Evolutionary conservation across 129 eudicot genomes (phyloP), one percentile per base, ranked within the genome.

Genomic region (Centaurea solstitialis): DNA sequence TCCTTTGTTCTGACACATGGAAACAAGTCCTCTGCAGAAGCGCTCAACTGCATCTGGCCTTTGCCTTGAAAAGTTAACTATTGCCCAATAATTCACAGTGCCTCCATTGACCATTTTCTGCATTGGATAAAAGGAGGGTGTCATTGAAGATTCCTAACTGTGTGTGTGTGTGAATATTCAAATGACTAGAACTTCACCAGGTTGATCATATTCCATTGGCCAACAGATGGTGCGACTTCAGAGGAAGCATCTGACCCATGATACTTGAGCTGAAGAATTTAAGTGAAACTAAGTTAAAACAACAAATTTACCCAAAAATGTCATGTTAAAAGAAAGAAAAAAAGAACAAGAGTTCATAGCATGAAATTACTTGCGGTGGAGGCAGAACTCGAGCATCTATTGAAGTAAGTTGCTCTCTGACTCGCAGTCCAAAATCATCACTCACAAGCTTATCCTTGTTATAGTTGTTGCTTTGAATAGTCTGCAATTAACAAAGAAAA

Each of bases 171-270:
- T n/a, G n/a, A n/a, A n/a, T n/a, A n/a, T n/a, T n/a, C n/a, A 50
- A 76, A 74, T 23, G 33, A 45, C 6, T 21, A 40, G 1, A 18
- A 35, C 30, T 6, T 81, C 76, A 93, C 99, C 98, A 87, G 81
- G 10, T 92, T 81, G 7, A 89, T 92, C 99, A 95, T 95, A 11
- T 95, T 95, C 99, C 99, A 95, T 13, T 78, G 87, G n/a, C 99
- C 99, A 12, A 91, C 93, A 0, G 33, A 26, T 0, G 99, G 99
- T 23, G 82, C 87, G 18, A 92, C 87, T 4, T 57, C 82, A 4
- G 76, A 7, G 15, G 88, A 81, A 18, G 57, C 12, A 24, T 93
- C 95, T 61, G 84, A 61, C 18, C 72, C 88, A 53, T 90, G 92
- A 68, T 95, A 95, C 72, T 76, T 86, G 4, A 95, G 85, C 99